Evolutionary conservation across 1,139 yeast genomes (phyloP).

Genomic region (Ogataea hybrid): DNA sequence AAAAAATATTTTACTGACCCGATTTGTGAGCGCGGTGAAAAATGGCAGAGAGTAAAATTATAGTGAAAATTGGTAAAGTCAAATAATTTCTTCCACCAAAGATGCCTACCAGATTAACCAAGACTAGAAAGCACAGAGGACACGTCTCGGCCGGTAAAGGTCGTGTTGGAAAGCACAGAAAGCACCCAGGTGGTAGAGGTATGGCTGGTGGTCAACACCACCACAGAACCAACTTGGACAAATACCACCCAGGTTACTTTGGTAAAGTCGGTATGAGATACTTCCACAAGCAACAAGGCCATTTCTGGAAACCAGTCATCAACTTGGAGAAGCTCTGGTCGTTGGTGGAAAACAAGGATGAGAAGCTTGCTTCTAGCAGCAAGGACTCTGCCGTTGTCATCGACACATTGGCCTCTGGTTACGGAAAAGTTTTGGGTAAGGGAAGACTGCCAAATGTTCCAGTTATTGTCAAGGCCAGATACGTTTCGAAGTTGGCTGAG

Average conservation of each 20-base stretch:
- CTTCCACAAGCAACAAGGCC: slow-evolving; percentile 97
- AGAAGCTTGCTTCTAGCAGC: slow-evolving; percentile 83
- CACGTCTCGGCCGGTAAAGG: slow-evolving; percentile 99
- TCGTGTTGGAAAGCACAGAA: slow-evolving; percentile 99
- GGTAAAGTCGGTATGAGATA: slow-evolving; percentile 99
- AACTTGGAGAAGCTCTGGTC: slow-evolving; percentile 99
- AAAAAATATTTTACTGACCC: slow-evolving; percentile 8
- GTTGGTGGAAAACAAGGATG: slow-evolving; percentile 93
- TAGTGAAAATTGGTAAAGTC: slow-evolving; percentile 8
- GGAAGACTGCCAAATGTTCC: slow-evolving; percentile 98
- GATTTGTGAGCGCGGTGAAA: slow-evolving; percentile 2
- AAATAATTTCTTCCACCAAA: slow-evolving; percentile 20
- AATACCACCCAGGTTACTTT: slow-evolving; percentile 99
- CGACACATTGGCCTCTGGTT: slow-evolving; percentile 99
- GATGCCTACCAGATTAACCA: slow-evolving; percentile 99
- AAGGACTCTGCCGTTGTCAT: slow-evolving; percentile 96
- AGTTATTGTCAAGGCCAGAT: slow-evolving; percentile 99
- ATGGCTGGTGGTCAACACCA: slow-evolving; percentile 99
- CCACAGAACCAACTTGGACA: slow-evolving; percentile 99
- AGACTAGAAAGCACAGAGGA: slow-evolving; percentile 99
- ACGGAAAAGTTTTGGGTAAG: slow-evolving; percentile 99
- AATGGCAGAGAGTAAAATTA: slow-evolving; percentile 11
- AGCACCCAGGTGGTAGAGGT: slow-evolving; percentile 99
- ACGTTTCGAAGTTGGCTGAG: slow-evolving; percentile 98
- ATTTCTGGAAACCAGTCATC: slow-evolving; percentile 97